These are phyloP conservation scores for Amoeboaphelidium occidentale DNA, from an alignment of 371 early-diverging fungal species.

Conservation along the genomic window DNA sequence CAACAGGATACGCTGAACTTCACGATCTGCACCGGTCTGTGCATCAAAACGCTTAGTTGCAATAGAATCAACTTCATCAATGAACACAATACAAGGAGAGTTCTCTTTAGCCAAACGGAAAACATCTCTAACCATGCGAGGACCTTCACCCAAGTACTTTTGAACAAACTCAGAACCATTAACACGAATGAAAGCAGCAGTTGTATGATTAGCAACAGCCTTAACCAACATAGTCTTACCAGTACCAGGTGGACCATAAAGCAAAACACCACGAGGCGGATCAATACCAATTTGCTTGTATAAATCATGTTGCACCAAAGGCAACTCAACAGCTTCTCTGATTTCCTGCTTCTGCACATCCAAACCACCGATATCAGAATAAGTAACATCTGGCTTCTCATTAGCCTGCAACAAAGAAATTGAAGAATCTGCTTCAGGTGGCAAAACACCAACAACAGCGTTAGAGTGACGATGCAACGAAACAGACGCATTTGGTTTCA, in stretches of 20 bases:
- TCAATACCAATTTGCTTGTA: constrained; percentile 99
- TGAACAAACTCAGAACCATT: constrained; percentile 99
- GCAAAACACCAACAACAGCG: constrained; percentile 86
- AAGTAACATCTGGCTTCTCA: constrained; percentile 91
- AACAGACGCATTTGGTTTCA: constrained; percentile 92
- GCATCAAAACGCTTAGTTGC: constrained; percentile 99
- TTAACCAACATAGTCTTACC: constrained; percentile 97
- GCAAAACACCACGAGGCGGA: constrained; percentile 94
- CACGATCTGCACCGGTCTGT: constrained; percentile 98
- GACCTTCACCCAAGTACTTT: constrained; percentile 99
- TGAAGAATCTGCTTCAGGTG: constrained; percentile 91
- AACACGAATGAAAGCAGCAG: constrained; percentile 96
- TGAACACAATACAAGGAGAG: constrained; percentile 98
- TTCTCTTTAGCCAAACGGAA: constrained; percentile 96
- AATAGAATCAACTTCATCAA: constrained; percentile 99
- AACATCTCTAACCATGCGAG: constrained; percentile 98
- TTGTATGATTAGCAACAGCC: constrained; percentile 98
- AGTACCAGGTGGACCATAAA: constrained; percentile 95
- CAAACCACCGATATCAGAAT: constrained; percentile 95
- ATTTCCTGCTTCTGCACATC: constrained; percentile 99
- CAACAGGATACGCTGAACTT: constrained; percentile 97
- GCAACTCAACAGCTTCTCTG: constrained; percentile 97
- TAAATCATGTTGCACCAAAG: constrained; percentile 96
- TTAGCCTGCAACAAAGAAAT: constrained; percentile 84
- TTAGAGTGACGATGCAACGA: constrained; percentile 97